A percentile compares a stretch with the other conserved stretches of the same genome.
Conservation (phyloP, 2,329 filamentous ascomycete species). For the Colletotrichum camelliae region DNA sequence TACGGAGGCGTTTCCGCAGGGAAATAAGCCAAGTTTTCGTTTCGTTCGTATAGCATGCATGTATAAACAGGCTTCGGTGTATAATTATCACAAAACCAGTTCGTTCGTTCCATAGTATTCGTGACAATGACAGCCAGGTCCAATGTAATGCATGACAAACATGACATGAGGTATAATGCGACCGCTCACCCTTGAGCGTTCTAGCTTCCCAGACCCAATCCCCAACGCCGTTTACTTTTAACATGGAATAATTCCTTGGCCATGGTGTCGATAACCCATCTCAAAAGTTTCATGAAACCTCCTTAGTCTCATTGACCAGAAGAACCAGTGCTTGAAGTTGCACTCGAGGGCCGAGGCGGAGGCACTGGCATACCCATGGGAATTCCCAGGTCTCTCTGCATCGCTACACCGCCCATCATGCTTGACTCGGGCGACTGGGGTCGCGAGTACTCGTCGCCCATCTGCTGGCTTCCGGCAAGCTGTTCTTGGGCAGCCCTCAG, state of each 20-base stretch:
- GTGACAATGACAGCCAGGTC: conserved; percentile 2
- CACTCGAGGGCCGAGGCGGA: conserved; percentile 45
- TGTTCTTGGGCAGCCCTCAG: conserved; percentile 46
- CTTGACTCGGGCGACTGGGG: conserved; percentile 27
- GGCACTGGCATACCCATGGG: conserved; percentile 34
- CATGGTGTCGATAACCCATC: neutral
- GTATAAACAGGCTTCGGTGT: neutral
- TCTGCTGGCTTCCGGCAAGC: conserved; percentile 37
- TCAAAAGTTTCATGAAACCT: neutral
- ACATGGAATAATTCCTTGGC: neutral
- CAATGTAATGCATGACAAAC: conserved; percentile 3
- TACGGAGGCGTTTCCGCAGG: neutral
- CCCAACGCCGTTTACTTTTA: conserved; percentile 11
- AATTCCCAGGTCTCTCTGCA: conserved; percentile 41
- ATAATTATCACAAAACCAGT: neutral
- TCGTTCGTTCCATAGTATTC: neutral
- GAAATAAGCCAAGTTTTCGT: neutral
- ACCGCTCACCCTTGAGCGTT: neutral
- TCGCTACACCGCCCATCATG: conserved; percentile 46
- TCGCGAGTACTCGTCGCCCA: conserved; percentile 36
- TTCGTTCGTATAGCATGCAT: neutral
- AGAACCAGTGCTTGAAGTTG: conserved; percentile 48
- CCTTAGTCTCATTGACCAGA: conserved; percentile 42
- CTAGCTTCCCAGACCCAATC: neutral
- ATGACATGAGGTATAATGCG: conserved; percentile 16